Evolutionary conservation across 2,329 filamentous ascomycete species (phyloP), one percentile per base, ranked within the genome.

Genomic region (Botrytis pseudocinerea): DNA sequence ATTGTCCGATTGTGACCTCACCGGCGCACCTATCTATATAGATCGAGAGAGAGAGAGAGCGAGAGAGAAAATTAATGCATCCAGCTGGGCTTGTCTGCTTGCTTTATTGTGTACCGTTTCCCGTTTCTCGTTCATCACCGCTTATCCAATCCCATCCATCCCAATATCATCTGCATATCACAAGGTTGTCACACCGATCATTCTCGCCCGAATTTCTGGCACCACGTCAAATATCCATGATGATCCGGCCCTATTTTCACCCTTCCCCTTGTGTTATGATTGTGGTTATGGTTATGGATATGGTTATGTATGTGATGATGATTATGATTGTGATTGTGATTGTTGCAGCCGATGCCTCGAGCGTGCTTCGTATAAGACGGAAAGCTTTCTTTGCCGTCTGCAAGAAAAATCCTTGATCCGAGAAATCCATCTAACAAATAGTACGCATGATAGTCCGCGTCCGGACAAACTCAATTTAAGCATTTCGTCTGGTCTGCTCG

Each of bases 281-380:
- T 32, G 32, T 32, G 32, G 32, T 32, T 32, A 32, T 32, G 32
- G 32, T 32, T 32, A 32, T 32, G 32, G 32, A 3, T 32, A 32
- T 32, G 32, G 32, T 32, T 32, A 32, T 32, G 32, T 2, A 2
- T 32, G 3, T 32, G 32, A 4, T 32, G 2, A 32, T 32, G 32
- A 2, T 32, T 32, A 4, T 32, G 32, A 32, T 32, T 32, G 4
- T 32, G 32, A 32, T 4, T 32, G 32, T 32, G 32, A 32, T 32
- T 22, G 69, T 70, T 63, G 57, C 69, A 71, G 25, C 57, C 68
- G 57, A 48, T 28, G 18, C n/a, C 22, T 65, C 28, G 28, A 35
- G 35, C 35, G 5, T 35, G 35, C 35, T 65, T 65, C 62, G 62
- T 65, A 65, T 65, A 48, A 48, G 40, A 28, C 32, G 28, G n/a